Evolutionary conservation across 495 filamentous ascomycete genomes (phyloP), one percentile per base, ranked within the genome.

Genomic region (Pyrenopolyporus hunteri): DNA sequence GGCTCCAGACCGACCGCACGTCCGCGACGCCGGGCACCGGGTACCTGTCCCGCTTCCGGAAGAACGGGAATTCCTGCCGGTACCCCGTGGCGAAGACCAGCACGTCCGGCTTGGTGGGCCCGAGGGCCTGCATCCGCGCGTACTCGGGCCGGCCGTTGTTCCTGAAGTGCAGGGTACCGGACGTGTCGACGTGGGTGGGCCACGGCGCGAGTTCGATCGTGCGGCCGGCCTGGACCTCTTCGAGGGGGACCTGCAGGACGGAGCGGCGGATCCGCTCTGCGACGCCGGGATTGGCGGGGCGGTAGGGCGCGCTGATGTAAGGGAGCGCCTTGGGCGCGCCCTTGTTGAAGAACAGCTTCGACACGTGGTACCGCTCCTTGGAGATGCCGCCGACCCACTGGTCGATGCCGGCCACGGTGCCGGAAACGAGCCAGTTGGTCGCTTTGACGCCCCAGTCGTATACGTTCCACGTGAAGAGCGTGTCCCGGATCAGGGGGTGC

Each of bases 391-490:
- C 76, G 14, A 78, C 72, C 28, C 73, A 69, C 55, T 78, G 76
- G 45, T 75, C 75, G 17, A 75, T 62, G 1, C 76, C 74, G 13
- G 63, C 70, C 10, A 61, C 56, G 4, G 73, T 77, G 11, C 76
- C 76, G 16, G 72, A 75, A 4, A 73, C 62, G 7, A 77, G 66
- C 72, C 74, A 76, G 13, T 73, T 61, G 17, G 71, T 71, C n/a
- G 57, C 63, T 40, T 73, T 71, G 36, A 76, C 73, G 17, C 73
- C 75, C 25, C 51, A 56, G 40, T 78, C 70, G 62, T 78, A 79
- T 43, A 73, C 73, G 14, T 67, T 66, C 76, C 76, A 78, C 4
- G 72, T 60, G 6, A 75, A 63, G 48, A 70, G 61, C n/a, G 67
- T 70, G 19, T 66, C 58, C 5, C 66, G 54, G 5, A 74, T 57